Conservation (phyloP, 129 eudicot species). For the Deinandra increscens region DNA sequence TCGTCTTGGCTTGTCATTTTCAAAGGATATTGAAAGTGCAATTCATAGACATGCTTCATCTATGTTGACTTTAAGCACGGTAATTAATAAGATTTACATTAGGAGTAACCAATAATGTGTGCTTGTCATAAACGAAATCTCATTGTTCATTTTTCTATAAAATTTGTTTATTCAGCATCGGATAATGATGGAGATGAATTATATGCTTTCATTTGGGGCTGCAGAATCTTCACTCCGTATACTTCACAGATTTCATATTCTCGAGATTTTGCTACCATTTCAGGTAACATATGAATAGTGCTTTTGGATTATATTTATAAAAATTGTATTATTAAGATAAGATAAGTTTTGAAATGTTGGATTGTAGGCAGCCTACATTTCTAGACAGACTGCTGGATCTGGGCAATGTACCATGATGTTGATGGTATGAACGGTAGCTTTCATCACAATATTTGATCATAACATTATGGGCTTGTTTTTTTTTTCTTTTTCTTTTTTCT, state of each 20-base stretch:
- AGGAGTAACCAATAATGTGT: constrained; percentile 6
- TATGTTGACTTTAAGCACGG: constrained; percentile 48
- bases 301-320: constrained; percentile 4
- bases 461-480: background rate
- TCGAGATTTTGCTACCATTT: constrained; percentile 73
- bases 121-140: background rate
- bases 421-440: constrained; percentile 57
- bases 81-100: constrained; percentile 26
- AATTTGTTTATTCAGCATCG: constrained; percentile 52
- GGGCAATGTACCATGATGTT: constrained; percentile 49
- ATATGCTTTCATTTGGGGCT: constrained; percentile 94
- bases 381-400: constrained; percentile 40
- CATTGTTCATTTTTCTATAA: background rate
- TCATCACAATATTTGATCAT: constrained; percentile 2
- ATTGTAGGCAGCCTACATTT: constrained; percentile 73
- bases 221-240: constrained; percentile 75
- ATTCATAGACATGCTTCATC: constrained; percentile 56
- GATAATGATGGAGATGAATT: constrained; percentile 72
- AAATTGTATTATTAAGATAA: constrained; percentile 1
- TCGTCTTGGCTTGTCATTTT: constrained; percentile 83
- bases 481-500: no score
- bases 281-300: constrained; percentile 45
- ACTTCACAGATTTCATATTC: constrained; percentile 65
- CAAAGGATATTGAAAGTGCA: constrained; percentile 77
- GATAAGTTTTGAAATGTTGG: constrained; percentile 16